phyloP scores from a whole-genome alignment of 2,329 filamentous ascomycete species.

The Alternaria sp. region DNA sequence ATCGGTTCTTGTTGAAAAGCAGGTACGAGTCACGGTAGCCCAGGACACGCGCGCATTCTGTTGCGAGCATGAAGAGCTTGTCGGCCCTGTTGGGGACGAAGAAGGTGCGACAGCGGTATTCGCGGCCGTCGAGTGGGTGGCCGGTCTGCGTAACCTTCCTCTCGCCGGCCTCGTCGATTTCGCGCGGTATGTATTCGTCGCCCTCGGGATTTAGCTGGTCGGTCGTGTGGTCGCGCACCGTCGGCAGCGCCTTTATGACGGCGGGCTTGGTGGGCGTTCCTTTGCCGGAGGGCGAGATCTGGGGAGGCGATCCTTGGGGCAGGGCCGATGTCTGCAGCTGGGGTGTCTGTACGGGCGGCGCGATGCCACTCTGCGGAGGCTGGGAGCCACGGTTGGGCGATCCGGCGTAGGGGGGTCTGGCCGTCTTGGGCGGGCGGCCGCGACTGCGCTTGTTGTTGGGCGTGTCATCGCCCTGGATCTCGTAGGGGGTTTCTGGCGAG shows the following conservation, averaged over 20 bases:
- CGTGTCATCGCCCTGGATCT: conserved; percentile 38
- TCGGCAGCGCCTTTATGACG: conserved; percentile 91
- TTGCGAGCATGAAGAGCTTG: conserved; percentile 98
- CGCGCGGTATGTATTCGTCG: conserved; percentile 93
- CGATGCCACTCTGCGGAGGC: conserved; percentile 54
- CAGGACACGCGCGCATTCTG: conserved; percentile 91
- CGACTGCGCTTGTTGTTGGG: conserved; percentile 41
- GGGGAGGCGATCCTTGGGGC: conserved; percentile 62
- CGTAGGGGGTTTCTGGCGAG: conserved; percentile 49
- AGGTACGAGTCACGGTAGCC: conserved; percentile 98
- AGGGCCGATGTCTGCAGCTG: conserved; percentile 59
- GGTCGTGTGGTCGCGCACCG: conserved; percentile 94
- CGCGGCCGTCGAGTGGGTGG: conserved; percentile 78
- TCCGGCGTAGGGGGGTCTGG: conserved; percentile 55
- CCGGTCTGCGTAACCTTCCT: conserved; percentile 89
- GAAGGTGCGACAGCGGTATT: conserved; percentile 94
- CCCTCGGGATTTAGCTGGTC: conserved; percentile 88
- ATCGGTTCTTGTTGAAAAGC: conserved; percentile 97
- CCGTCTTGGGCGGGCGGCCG: conserved; percentile 66
- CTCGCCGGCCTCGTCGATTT: conserved; percentile 91
- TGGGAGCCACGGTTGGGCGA: conserved; percentile 61
- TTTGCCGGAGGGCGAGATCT: conserved; percentile 70
- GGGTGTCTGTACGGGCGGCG: conserved; percentile 59
- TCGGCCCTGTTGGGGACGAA: conserved; percentile 87
- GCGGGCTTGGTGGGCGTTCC: conserved; percentile 77